These are phyloP conservation scores for Ophiosphaerella korrae DNA, from an alignment of 2,329 filamentous ascomycete species.

Conservation along the genomic window DNA sequence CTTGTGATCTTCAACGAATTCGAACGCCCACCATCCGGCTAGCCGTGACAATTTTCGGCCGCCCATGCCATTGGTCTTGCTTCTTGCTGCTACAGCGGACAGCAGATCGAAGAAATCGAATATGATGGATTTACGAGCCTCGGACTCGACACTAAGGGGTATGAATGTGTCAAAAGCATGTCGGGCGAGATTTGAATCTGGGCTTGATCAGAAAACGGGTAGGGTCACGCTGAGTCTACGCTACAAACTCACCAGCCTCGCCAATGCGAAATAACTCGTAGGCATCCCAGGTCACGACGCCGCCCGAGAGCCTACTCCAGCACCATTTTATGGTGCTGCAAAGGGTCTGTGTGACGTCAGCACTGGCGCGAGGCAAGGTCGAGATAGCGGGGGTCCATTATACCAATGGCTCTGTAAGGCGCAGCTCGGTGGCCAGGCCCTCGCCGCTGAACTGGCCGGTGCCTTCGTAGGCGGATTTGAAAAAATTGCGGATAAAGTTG, in stretches of 20 bases:
- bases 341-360: slow-evolving; percentile 67
- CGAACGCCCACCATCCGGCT: slow-evolving; percentile 99
- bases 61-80: slow-evolving; percentile 89
- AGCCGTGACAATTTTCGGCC: slow-evolving; percentile 92
- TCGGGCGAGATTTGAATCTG: slow-evolving; percentile 88
- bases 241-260: slow-evolving; percentile 72
- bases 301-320: slow-evolving; percentile 89
- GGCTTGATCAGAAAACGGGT: neutral
- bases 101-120: slow-evolving; percentile 96
- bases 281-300: slow-evolving; percentile 94
- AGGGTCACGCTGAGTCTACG: slow-evolving; percentile 1
- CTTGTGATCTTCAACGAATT: slow-evolving; percentile 82
- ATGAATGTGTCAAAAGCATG: slow-evolving; percentile 98
- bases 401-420: slow-evolving; percentile 93
- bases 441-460: slow-evolving; percentile 67
- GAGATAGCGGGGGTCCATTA: slow-evolving; percentile 30
- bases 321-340: slow-evolving; percentile 98
- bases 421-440: slow-evolving; percentile 79
- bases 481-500: slow-evolving; percentile 91
- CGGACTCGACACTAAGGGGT: slow-evolving; percentile 87
- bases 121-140: slow-evolving; percentile 83
- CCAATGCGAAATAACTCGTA: slow-evolving; percentile 96
- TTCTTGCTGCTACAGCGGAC: slow-evolving; percentile 87
- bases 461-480: slow-evolving; percentile 69
- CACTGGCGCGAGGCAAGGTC: neutral